Conservation (phyloP, 345 rosid genomes). For the Bruguiera parviflora region DNA sequence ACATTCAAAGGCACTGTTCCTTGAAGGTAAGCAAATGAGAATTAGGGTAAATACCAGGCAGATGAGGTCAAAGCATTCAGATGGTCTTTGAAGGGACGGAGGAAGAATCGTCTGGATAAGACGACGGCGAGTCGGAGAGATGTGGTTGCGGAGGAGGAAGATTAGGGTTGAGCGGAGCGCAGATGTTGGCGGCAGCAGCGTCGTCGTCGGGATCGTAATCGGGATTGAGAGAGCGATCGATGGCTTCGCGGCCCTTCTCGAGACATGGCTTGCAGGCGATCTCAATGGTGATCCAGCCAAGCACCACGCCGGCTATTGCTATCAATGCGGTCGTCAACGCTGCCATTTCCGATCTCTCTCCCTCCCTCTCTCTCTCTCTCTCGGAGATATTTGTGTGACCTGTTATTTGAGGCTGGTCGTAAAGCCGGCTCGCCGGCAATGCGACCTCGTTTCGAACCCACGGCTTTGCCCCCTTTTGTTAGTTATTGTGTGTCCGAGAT, state of each 20-base stretch:
- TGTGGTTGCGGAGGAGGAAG: not conserved
- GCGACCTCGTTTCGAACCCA: too few relatives aligned
- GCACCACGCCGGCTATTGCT: slow-evolving; percentile 61
- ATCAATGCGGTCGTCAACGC: slow-evolving; percentile 66
- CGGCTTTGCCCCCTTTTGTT: too few relatives aligned
- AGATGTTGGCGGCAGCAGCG: slow-evolving; percentile 12
- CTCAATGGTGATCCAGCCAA: slow-evolving; percentile 80
- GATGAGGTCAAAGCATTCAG: not conserved
- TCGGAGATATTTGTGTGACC: not conserved
- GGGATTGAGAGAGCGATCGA: slow-evolving; percentile 75
- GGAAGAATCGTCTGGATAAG: not conserved
- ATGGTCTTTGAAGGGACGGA: not conserved
- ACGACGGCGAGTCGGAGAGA: too few relatives aligned
- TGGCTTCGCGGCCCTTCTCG: slow-evolving; percentile 66
- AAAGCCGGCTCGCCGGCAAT: too few relatives aligned
- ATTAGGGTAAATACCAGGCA: not conserved
- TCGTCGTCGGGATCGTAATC: slow-evolving; percentile 75
- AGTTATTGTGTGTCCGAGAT: too few relatives aligned
- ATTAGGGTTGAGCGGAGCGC: slow-evolving; percentile 42
- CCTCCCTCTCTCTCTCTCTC: not conserved
- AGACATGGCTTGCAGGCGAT: slow-evolving; percentile 85
- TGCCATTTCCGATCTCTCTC: slow-evolving; percentile 36
- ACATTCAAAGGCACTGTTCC: too few relatives aligned
- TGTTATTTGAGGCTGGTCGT: not conserved
- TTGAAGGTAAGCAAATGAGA: not conserved